Percentiles rank a stretch among this genome's conserved stretches.
Conservation (phyloP, 805 yeast genomes). For the Millerozyma miso region DNA sequence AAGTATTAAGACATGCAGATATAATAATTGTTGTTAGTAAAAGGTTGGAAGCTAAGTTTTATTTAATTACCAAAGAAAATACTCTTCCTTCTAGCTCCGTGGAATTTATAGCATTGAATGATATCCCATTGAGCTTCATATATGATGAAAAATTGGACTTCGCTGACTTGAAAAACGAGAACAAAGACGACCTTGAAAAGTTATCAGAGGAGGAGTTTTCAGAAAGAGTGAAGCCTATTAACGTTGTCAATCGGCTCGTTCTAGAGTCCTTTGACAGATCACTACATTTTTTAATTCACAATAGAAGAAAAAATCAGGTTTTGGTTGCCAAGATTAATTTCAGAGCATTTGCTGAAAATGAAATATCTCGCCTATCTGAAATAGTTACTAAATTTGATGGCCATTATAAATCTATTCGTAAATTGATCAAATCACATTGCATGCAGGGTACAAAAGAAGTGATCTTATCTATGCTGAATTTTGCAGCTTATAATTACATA, state of each 20-base stretch:
- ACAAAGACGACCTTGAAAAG: neutral
- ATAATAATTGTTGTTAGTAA: slow-evolving; percentile 39
- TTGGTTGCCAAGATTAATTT: slow-evolving; percentile 21
- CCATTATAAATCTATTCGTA: slow-evolving; percentile 74
- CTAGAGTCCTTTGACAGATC: slow-evolving; percentile 3
- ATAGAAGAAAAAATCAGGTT: slow-evolving; percentile 32
- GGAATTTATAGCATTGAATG: slow-evolving; percentile 32
- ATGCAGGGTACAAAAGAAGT: slow-evolving; percentile 20
- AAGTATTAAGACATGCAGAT: slow-evolving; percentile 12
- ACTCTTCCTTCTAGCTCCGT: slow-evolving; percentile 54
- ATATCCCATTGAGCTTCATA: slow-evolving; percentile 1
- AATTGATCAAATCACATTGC: slow-evolving; percentile 56
- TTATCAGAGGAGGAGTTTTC: neutral
- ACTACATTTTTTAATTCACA: slow-evolving; percentile 28
- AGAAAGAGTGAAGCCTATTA: neutral
- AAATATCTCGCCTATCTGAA: slow-evolving; percentile 7
- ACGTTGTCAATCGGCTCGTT: neutral
- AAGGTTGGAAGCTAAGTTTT: slow-evolving; percentile 39
- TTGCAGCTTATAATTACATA: slow-evolving; percentile 33
- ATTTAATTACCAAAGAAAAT: slow-evolving; percentile 48
- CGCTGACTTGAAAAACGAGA: neutral
- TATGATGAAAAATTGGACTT: neutral
- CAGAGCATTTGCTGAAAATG: slow-evolving; percentile 2
- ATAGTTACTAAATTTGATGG: slow-evolving; percentile 65
- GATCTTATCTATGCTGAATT: slow-evolving; percentile 35